Evolutionary conservation across 495 filamentous ascomycete species (phyloP), one percentile per base, ranked within the genome.

Genomic region (Penicillium canescens): DNA sequence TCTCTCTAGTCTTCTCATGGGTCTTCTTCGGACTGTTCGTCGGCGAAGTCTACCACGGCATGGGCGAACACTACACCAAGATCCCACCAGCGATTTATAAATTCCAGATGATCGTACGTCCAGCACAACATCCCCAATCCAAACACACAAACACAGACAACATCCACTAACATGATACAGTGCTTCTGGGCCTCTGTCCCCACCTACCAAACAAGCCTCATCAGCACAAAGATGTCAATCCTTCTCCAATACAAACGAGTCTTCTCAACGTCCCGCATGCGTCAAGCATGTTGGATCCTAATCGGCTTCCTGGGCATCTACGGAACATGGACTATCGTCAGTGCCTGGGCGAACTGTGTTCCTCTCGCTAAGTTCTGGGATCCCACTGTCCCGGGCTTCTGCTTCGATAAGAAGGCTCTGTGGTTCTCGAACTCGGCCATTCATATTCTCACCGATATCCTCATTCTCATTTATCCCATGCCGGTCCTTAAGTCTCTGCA

Each of bases 401-500:
- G 73, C 46, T 55, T 75, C 6, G 37, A 68, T 18, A 67, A 68
- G 46, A 63, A 63, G 23, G 67, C 61, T 9, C 42, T 74, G 4
- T 73, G 71, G 73, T 72, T 73, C 46, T 69, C 62, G 3, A 73
- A 74, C 47, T 59, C 78, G 0, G 67, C 56, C 4, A 61, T 72
- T 18, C 72, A 76, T 36, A 76, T 82, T n/a, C 42, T 67, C 4
- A 78, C 75, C 38, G 81, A 84, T 65, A 37, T 79, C 2, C 26
- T 79, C 20, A 76, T 81, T 18, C 46, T 81, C 18, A 34, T 75
- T 6, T 74, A 77, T 48, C 78, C 79, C 0, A 73, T 80, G 65
- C 78, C 78, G 0, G 68, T 78, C 14, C 66, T 81, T 20, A 62
- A 58, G 39, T 68, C 66, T 5, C 57, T 82, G 4, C 73, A 80